Percentiles rank a stretch among this genome's conserved stretches.
Conservation (phyloP, 1,284 basidiomycete genomes). For the Baeospora myosura region DNA sequence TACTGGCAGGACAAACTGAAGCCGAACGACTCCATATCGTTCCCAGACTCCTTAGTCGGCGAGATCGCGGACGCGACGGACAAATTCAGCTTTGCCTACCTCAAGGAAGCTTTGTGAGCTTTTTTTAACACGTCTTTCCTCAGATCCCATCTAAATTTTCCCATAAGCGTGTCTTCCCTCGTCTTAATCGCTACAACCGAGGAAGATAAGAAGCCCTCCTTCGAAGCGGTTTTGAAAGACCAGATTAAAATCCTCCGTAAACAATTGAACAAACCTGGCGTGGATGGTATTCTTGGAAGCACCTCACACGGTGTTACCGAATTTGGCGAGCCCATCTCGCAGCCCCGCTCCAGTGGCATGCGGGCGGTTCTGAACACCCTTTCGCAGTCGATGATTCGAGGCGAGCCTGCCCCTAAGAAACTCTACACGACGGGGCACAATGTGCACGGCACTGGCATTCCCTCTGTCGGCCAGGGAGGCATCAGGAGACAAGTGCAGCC, state of each 20-base stretch:
- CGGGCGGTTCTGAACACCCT: neutral
- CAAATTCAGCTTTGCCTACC: constrained; percentile 73
- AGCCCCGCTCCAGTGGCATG: neutral
- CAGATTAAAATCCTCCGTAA: constrained; percentile 56
- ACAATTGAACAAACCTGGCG: constrained; percentile 41
- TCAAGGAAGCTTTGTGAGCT: constrained; percentile 79
- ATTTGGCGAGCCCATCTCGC: neutral
- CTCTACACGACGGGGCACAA: neutral
- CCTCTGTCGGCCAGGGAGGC: no score
- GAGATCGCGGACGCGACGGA: constrained; percentile 54
- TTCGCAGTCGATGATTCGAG: no score
- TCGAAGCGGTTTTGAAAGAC: constrained; percentile 39
- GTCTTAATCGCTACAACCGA: constrained; percentile 47
- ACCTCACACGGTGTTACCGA: neutral
- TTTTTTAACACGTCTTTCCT: neutral
- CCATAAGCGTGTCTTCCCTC: constrained; percentile 51
- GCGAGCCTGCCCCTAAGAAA: neutral
- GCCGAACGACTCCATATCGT: constrained; percentile 50
- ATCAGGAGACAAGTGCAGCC: no score
- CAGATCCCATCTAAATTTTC: neutral
- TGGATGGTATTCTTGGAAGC: neutral
- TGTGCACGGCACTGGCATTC: no score
- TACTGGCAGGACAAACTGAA: constrained; percentile 76
- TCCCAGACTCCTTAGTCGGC: constrained; percentile 56
- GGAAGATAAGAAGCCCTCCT: constrained; percentile 40